Conservation (phyloP, 2,329 filamentous ascomycete genomes). For the Beauveria sp. region DNA sequence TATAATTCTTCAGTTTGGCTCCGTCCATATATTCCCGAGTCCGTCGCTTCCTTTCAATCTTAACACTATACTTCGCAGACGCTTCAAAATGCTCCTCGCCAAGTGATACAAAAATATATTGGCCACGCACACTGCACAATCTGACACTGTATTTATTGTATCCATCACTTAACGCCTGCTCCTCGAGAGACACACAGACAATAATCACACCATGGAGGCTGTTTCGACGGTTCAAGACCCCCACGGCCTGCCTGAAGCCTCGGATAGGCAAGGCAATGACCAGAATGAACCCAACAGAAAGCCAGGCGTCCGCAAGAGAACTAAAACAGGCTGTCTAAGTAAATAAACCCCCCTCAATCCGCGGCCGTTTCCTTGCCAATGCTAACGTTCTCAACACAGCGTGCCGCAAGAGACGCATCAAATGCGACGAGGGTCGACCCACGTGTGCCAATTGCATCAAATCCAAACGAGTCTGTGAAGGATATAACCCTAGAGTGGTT, state of each 20-base stretch:
- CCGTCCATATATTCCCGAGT: background rate
- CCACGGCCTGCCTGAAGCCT: constrained; percentile 17
- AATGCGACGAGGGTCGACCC: constrained; percentile 86
- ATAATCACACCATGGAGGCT: background rate
- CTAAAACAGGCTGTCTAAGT: constrained; percentile 91
- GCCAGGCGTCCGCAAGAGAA: constrained; percentile 55
- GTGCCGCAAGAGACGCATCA: constrained; percentile 90
- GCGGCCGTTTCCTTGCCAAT: background rate
- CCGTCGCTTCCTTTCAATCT: background rate
- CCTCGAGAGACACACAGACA: background rate
- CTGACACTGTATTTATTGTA: background rate
- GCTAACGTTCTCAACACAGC: constrained; percentile 39
- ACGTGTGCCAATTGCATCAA: constrained; percentile 80
- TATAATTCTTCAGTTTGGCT: background rate
- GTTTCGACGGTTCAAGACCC: background rate
- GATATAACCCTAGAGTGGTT: constrained; percentile 72
- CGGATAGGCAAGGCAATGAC: constrained; percentile 27
- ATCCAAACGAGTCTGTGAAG: constrained; percentile 75
- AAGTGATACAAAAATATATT: constrained; percentile 8
- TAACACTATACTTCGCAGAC: background rate
- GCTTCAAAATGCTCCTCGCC: constrained; percentile 2
- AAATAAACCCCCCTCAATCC: constrained; percentile 25
- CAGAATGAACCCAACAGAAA: constrained; percentile 41
- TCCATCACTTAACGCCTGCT: background rate
- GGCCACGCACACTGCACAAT: background rate